Conservation (phyloP, 106 monocot genomes). For the Apostasia ramifera region DNA sequence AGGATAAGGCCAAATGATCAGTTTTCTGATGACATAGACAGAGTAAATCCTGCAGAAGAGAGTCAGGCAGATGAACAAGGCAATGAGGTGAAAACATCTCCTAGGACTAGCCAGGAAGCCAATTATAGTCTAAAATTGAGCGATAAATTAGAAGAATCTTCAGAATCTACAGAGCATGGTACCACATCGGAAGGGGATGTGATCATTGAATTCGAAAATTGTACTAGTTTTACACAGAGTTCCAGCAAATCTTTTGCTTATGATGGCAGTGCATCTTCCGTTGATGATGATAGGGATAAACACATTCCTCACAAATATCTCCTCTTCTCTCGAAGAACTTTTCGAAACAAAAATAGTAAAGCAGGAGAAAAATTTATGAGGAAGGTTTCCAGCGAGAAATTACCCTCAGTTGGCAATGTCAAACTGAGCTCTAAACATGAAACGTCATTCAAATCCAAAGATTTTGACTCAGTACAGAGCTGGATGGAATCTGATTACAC, state of each 20-base stretch:
- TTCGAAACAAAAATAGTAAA: constrained; percentile 11
- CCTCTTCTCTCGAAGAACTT: constrained; percentile 16
- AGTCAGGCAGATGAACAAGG: background rate
- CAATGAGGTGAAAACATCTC: constrained; percentile 7
- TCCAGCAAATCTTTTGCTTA: constrained; percentile 9
- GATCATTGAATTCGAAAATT: constrained; percentile 3
- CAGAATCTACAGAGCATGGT: background rate
- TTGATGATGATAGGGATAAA: background rate
- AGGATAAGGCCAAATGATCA: too few species aligned
- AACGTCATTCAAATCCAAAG: constrained; percentile 27
- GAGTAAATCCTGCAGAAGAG: background rate
- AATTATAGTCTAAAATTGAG: constrained; percentile 4
- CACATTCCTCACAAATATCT: background rate
- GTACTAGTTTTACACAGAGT: background rate
- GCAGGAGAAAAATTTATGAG: background rate
- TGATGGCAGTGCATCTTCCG: constrained; percentile 26
- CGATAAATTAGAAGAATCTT: constrained; percentile 11
- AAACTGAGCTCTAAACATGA: constrained; percentile 6
- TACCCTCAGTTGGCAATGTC: background rate
- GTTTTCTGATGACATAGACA: too few species aligned
- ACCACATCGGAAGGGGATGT: constrained; percentile 1
- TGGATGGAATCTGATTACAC: constrained; percentile 27
- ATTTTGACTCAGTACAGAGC: constrained; percentile 31
- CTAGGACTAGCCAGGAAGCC: background rate
- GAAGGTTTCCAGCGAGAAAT: background rate